Evolutionary conservation across 2,329 filamentous ascomycete species (phyloP), one percentile per base, ranked within the genome.

Genomic region (Boeremia exigua): DNA sequence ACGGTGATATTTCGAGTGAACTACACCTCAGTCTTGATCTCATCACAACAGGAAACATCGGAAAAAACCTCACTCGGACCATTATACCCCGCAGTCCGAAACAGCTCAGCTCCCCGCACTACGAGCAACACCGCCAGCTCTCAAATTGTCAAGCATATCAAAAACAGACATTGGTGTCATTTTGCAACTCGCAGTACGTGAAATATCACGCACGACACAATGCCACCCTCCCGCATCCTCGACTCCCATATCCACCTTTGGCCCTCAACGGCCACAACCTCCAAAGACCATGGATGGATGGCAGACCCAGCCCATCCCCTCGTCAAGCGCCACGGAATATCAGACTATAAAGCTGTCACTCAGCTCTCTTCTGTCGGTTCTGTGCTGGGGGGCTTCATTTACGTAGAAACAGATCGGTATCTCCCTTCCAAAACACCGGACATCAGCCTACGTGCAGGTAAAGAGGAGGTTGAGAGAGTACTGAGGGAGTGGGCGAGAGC

Each of bases 171-270:
- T 34, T 34, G 12, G 2, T 1, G 19, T 4, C 6, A 5, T 12
- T 10, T 37, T 15, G 19, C 19, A 37, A 17, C 7, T 15, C 11
- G 17, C 4, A 19, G 15, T 17, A 37, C 34, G 15, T 19, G 34
- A 19, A 12, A 5, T 7, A 23, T 25, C 9, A 12, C 8, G 1
- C 2, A 17, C 15, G 17, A 3, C 17, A 15, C 12, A 27, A 56
- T 56, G 53, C 27, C 69, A 12, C 59, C 63, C 3, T 60, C 55
- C 36, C 60, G 59, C 27, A 88, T 96, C 70, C 48, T 57, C 8
- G 48, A 57, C 86, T 97, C 75, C 34, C 94, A 97, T 80, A 89
- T 97, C 77, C 93, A 97, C 79, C 86, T 97, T 69, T 96, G 87
- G 80, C 90, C 91, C 39, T 76, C 80, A 40, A 83, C 84, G 48